Evolutionary conservation across 345 rosid genomes (phyloP), one percentile per base, ranked within the genome.

Genomic region (Hibiscus mutabilis): DNA sequence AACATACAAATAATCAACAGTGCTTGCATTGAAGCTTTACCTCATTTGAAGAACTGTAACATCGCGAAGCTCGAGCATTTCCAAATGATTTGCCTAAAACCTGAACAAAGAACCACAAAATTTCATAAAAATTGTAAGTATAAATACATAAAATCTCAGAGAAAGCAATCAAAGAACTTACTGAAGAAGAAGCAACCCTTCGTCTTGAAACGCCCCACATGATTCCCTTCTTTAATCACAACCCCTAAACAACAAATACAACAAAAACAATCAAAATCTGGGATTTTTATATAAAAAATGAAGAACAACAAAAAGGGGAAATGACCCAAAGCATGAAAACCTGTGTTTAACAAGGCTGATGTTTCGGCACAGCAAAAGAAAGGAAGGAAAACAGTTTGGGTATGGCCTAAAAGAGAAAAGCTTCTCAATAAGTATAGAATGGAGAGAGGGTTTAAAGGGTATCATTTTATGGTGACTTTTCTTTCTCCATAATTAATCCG

Each of bases 161-260:
- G 31, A 57, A 55, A 46, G 58, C 24, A 9, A 29, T 3, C 65
- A 33, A 57, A n/a, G n/a, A 73, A 73, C 82, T 73, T 4, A 82
- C 82, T 57, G 56, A 70, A 78, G 74, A 74, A 74, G 44, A 69
- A 40, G 70, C 13, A 69, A 67, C 49, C 60, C 64, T 81, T 27
- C 73, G 69, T 71, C 84, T 65, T 65, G 57, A 51, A 69, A 65
- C 69, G 12, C 78, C 78, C 84, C 78, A 81, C 78, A 78, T 81
- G 40, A 15, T 70, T 73, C 61, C 69, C 61, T 61, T 61, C 66
- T 61, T 31, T 6, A 16, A 31, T 29, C n/a, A 31, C 21, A 60
- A 31, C 25, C 46, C 66, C 66, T n/a, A 33, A 61, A 61, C 59
- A 55, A 19, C 13, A 53, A 53, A 53, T 4, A 49, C 42, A 47